Conservation (phyloP, 768 basidiomycete species). For the Trametes coccinea region DNA sequence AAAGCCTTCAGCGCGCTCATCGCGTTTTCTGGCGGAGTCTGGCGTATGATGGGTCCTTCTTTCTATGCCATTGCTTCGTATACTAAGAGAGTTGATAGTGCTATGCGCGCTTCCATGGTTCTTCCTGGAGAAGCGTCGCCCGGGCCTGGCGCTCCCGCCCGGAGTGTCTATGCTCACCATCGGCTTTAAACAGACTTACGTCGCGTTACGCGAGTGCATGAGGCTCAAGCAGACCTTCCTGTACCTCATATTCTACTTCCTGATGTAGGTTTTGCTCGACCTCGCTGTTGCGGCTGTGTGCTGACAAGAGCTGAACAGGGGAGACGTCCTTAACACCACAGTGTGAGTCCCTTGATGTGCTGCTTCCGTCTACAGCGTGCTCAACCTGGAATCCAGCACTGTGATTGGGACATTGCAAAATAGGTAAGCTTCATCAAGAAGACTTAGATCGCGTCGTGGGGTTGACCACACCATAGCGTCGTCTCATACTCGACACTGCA, state of each 20-base stretch:
- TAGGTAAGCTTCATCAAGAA: constrained; percentile 39
- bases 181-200: constrained; percentile 67
- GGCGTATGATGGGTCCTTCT: constrained; percentile 48
- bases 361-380: neutral
- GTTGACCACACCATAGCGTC: constrained; percentile 42
- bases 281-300: neutral
- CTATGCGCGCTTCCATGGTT: constrained; percentile 76
- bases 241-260: constrained; percentile 74
- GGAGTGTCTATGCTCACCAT: constrained; percentile 58
- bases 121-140: constrained; percentile 63
- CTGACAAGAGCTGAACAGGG: constrained; percentile 42
- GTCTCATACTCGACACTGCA: constrained; percentile 74
- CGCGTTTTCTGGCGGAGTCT: constrained; percentile 76
- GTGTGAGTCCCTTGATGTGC: constrained; percentile 43
- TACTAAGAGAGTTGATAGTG: constrained; percentile 38
- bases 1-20: constrained; percentile 75
- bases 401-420: constrained; percentile 73
- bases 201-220: constrained; percentile 63
- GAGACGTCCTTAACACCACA: constrained; percentile 73
- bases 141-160: constrained; percentile 60
- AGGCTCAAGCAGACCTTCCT: constrained; percentile 72
- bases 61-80: neutral
- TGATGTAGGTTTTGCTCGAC: constrained; percentile 51
- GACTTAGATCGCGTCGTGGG: too few relatives aligned
- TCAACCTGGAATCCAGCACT: constrained; percentile 43